Base-by-base conservation (phyloP, 805 yeast species). In the Teunomyces aglyptinius region DNA sequence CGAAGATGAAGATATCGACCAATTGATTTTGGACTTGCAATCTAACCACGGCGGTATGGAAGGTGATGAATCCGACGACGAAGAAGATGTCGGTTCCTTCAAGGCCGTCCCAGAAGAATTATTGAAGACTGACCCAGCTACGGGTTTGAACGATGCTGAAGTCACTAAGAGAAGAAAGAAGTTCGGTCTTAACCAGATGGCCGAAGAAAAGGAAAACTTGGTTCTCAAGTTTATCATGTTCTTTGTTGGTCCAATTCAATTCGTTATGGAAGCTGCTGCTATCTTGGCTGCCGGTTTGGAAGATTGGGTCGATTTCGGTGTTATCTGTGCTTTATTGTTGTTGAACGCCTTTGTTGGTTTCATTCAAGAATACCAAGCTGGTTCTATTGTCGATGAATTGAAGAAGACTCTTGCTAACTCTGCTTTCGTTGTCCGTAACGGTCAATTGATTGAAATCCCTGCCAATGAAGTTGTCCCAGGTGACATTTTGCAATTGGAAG, bases 221-320 rank as follows among this genome's bases (percentile, higher is more conserved):
- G 56, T 88, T 51, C 73, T 88, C 57, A 89, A 89, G 79, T 88
- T 89, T 70, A 64, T 85, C 63, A 80, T 81, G 86, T 89, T 88
- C 81, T 89, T 89, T 72, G 85, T 89, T 56, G 96, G 96, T 76
- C 96, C 96, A 58, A 89, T 89, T 70, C 96, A 89, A 77, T 89
- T 89, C 83, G 96, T 89, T 67, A 89, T 89, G 96, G 96, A 89
- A 77, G 95, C 92, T 65, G 96, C 96, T 64, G 96, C 96, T 60
- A 81, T 89, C 56, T 77, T 89, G 71, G 96, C 96, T 66, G 96
- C 96, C 57, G 96, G 96, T 84, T 80, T 89, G 63, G 89, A 89
- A 77, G 97, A 91, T 78, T 90, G 97, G 97, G 96, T 90, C 66
- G 97, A 90, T 82, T 90, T 90, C 79, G 97, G 97, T 83, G 97